Conservation (phyloP, 75 land plant species). For the Picea glauca region DNA sequence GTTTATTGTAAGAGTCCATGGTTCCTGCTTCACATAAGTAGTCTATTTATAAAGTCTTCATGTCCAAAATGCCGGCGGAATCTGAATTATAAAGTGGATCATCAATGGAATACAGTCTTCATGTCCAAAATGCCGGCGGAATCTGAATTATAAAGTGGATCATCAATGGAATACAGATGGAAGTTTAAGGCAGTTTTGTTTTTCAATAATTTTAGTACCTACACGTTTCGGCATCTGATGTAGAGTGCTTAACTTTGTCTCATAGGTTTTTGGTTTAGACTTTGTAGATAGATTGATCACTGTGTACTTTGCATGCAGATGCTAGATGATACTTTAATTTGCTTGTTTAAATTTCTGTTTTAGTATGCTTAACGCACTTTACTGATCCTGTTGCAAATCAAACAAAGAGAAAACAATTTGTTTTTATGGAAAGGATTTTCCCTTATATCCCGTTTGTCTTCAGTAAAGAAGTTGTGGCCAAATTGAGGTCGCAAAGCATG, state of each 20-base stretch:
- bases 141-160: too few relatives aligned
- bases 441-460: background rate
- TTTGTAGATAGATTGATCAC: background rate
- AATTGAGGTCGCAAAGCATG: background rate
- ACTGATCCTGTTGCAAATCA: background rate
- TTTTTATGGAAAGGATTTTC: background rate
- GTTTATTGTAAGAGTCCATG: too few relatives aligned
- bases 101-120: too few relatives aligned
- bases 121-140: too few relatives aligned
- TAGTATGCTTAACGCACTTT: background rate
- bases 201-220: background rate
- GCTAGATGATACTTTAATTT: background rate
- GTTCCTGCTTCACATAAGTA: too few relatives aligned
- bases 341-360: background rate
- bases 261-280: too few relatives aligned
- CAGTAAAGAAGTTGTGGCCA: too few relatives aligned
- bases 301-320: background rate
- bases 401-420: background rate
- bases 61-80: too few relatives aligned
- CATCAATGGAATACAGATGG: too few relatives aligned
- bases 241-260: background rate
- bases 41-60: too few relatives aligned
- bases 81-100: too few relatives aligned
- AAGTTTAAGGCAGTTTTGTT: background rate
- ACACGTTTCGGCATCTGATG: too few relatives aligned